Evolutionary conservation across 1,284 basidiomycete genomes (phyloP).

Genomic region (Austroboletus niveus): DNA sequence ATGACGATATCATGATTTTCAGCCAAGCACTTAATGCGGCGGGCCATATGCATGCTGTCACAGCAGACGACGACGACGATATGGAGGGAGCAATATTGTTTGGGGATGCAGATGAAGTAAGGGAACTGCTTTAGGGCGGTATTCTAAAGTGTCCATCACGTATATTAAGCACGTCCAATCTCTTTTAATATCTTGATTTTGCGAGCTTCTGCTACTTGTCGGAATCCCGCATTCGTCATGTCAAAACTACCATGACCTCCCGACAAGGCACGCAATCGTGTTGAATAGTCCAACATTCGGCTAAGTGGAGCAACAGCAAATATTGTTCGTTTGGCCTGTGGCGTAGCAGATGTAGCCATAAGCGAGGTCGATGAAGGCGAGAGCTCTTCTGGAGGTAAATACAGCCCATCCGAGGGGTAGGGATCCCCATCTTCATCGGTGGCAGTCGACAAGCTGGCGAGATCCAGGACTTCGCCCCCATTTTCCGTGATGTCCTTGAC

Average conservation of each 20-base stretch:
- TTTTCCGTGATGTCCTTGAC: conserved; percentile 77
- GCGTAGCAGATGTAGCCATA: conserved; percentile 27
- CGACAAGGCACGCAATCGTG: conserved; percentile 73
- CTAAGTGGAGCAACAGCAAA: conserved; percentile 74
- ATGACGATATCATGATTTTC: conserved; percentile 64
- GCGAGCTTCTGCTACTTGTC: conserved; percentile 55
- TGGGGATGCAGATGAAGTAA: conserved; percentile 75
- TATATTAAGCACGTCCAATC: conserved; percentile 61
- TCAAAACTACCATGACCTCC: conserved; percentile 82
- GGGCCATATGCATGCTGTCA: conserved; percentile 51
- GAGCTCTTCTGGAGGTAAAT: conserved; percentile 69
- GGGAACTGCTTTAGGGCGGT: conserved; percentile 45
- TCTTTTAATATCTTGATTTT: conserved; percentile 70
- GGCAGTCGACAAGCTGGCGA: conserved; percentile 41
- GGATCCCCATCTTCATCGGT: conserved; percentile 47
- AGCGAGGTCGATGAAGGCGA: conserved; percentile 62
- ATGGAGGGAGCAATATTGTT: conserved; percentile 71
- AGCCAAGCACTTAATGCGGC: conserved; percentile 67
- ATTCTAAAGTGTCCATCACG: conserved; percentile 9
- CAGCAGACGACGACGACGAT: conserved; percentile 71
- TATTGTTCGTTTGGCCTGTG: conserved; percentile 55
- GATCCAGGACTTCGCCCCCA: conserved; percentile 68
- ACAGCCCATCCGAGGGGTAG: conserved; percentile 60
- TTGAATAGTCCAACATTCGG: conserved; percentile 79
- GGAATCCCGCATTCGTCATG: conserved; percentile 76